Base-by-base conservation (phyloP, 441 rosid genomes). In the Theobroma grandiflorum region DNA sequence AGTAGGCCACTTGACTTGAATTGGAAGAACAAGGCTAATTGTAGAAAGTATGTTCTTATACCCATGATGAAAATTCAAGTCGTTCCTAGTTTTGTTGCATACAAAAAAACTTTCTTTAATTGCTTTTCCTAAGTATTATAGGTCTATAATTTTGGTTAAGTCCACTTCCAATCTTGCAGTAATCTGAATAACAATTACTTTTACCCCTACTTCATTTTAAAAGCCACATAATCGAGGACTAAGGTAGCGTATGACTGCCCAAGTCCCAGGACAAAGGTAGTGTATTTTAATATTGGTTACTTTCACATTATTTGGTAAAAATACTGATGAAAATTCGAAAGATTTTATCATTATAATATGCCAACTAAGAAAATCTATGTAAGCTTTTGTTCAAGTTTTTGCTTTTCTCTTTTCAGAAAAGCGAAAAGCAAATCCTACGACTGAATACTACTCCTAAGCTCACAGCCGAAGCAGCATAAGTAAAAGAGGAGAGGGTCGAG, bases 1-100 rank as follows among this genome's bases (percentile, higher is more conserved):
- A 49, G 42, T 61, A 82, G 81, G 72, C 15, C 67, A 77, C 75
- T 26, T 47, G 75, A 67, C 69, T 75, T 71, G 63, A 74, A 61
- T 74, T 15, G 31, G n/a, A 49, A 26, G 37, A 49, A 16, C 22
- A 64, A 16, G 26, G 1, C 69, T 38, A 64, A 64, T 64, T 64
- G 69, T 64, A 64, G 69, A 64, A 16, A 16, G 11, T 26, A 16
- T 7, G 16, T 64, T 64, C 26, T 37, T 57, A 73, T 73, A 38
- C 65, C 6, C 49, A 4, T 73, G 12, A 38, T 73, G 76, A 45
- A 52, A n/a, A 20, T 20, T 55, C 49, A 37, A 11, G 63, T 35
- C 31, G 31, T 52, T 37, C 75, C 47, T 52, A 33, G 8, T 33
- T 43, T 68, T 43, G 70, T 14, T 9, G 37, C 31, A 26, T 26